phyloP scores from a whole-genome alignment of 2,329 filamentous ascomycete genomes.

The Talaromyces sp. region DNA sequence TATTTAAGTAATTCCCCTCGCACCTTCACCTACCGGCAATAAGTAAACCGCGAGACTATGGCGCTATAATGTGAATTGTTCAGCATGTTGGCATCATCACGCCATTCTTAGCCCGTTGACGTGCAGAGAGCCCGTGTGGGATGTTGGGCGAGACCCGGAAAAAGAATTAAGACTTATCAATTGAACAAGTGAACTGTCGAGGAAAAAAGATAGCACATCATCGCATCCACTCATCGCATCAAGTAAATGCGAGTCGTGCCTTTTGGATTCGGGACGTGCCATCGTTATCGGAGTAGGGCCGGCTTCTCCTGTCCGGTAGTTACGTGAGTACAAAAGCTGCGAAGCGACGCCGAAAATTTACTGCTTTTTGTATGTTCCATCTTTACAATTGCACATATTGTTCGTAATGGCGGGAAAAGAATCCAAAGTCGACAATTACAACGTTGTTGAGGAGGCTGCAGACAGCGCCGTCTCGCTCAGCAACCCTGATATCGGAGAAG shows the following conservation, averaged over 20 bases:
- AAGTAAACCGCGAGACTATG: neutral
- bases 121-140: neutral
- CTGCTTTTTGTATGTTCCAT: neutral
- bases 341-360: neutral
- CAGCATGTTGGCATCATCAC: neutral
- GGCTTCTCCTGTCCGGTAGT: neutral
- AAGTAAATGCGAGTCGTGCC: neutral
- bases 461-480: neutral
- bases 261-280: neutral
- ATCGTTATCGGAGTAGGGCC: neutral
- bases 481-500: neutral
- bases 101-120: conserved; percentile 5
- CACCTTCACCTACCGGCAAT: neutral
- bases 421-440: neutral
- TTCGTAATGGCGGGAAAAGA: neutral
- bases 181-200: neutral
- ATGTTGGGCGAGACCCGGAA: neutral
- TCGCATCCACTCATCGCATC: conserved; percentile 3
- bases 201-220: conserved; percentile 5
- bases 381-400: neutral
- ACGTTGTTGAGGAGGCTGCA: neutral
- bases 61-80: neutral
- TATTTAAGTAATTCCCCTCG: neutral
- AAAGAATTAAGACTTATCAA: neutral
- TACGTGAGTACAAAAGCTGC: neutral